Conservation (phyloP, 225 moss, liverwort and hornwort genomes). For the Marchantia polymorpha region DNA sequence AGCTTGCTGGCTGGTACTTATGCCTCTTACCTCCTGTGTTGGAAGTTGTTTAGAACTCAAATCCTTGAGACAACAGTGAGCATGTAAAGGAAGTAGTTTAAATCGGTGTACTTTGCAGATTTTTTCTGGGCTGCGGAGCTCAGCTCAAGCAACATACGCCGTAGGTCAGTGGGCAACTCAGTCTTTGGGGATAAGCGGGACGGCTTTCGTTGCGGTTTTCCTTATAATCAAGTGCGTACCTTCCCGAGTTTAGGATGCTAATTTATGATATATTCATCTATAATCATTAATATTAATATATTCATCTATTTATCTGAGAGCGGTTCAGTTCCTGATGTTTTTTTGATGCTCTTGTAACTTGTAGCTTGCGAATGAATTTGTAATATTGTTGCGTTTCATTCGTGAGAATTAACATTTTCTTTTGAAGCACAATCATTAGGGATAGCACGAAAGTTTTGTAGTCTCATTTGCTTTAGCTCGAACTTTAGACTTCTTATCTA, state of each 20-base stretch:
- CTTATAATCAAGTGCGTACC: conserved; percentile 58
- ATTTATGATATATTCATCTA: too few relatives aligned
- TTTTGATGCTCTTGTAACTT: background rate
- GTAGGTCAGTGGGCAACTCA: conserved; percentile 51
- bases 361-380: background rate
- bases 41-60: background rate
- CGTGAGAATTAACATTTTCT: background rate
- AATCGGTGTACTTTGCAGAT: conserved; percentile 32
- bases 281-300: too few relatives aligned
- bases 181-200: conserved; percentile 53
- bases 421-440: background rate
- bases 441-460: background rate
- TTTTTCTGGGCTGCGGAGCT: conserved; percentile 45
- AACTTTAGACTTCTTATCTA: background rate
- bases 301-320: background rate
- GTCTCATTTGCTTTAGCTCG: background rate
- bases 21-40: background rate
- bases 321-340: background rate
- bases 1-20: conserved; percentile 57
- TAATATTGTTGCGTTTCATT: background rate
- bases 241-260: too few relatives aligned
- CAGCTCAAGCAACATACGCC: conserved; percentile 58
- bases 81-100: background rate
- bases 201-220: conserved; percentile 48
- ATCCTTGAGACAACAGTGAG: background rate